phyloP scores from a whole-genome alignment of 331 rosid genomes.

The Quercus lobata region DNA sequence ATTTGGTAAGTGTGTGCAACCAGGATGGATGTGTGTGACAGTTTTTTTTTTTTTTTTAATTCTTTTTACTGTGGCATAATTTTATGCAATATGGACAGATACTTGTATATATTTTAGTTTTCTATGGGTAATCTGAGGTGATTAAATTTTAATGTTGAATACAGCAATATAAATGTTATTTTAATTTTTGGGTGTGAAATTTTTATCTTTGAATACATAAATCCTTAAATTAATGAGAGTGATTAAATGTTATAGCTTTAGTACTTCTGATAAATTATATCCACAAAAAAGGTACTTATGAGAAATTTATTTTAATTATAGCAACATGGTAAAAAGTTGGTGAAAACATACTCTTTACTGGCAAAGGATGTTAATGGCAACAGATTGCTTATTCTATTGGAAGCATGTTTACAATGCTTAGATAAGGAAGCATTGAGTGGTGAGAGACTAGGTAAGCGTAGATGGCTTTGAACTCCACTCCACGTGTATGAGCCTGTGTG shows the following conservation, averaged over 20 bases:
- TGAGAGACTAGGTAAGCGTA: no score
- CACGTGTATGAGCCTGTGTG: neutral
- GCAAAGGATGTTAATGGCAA: no score
- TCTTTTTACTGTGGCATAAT: neutral
- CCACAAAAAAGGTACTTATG: neutral
- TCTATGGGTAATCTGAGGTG: neutral
- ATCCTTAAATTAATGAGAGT: neutral
- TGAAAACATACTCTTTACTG: no score
- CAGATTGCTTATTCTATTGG: no score
- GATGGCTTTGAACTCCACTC: no score
- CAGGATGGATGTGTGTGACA: neutral
- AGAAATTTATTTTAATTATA: neutral
- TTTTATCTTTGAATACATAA: neutral
- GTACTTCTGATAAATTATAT: no score
- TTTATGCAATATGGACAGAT: neutral
- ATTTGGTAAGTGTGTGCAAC: neutral
- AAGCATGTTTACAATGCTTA: no score
- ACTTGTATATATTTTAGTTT: conserved; percentile 22
- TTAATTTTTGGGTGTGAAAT: neutral
- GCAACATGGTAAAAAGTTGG: no score
- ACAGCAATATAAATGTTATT: neutral
- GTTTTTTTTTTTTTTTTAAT: no score
- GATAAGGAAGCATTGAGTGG: no score
- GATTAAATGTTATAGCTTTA: neutral
- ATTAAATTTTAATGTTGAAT: conserved; percentile 9